Evolutionary conservation across 176 grass and related monocot species (phyloP).

Genomic region (Lolium perenne): DNA sequence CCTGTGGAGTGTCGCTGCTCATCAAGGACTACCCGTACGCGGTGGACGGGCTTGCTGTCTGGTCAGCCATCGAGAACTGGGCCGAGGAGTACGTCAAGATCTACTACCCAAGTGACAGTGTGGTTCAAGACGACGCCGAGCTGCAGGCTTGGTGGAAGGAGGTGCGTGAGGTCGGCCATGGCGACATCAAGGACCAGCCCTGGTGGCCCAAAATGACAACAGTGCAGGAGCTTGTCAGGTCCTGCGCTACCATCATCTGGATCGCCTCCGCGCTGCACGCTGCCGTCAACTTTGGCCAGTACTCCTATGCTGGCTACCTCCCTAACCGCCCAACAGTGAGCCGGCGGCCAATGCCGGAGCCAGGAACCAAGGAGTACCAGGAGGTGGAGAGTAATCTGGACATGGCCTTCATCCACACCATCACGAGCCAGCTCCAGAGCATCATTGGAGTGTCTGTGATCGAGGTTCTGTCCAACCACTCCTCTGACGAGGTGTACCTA

Average conservation of each 20-base stretch:
- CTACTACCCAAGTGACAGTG: conserved; percentile 61
- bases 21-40: conserved; percentile 49
- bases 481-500: conserved; percentile 4
- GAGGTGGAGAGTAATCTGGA: neutral
- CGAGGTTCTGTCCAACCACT: conserved; percentile 21
- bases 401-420: conserved; percentile 8
- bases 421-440: conserved; percentile 19
- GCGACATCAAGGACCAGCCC: conserved; percentile 57
- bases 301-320: conserved; percentile 44
- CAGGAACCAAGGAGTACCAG: neutral
- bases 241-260: conserved; percentile 65
- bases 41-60: conserved; percentile 49
- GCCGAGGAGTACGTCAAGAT: conserved; percentile 49
- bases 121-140: conserved; percentile 56
- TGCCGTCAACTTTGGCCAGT: conserved; percentile 68
- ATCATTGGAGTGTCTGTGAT: neutral
- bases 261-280: conserved; percentile 58
- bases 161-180: conserved; percentile 67
- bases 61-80: conserved; percentile 65
- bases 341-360: neutral
- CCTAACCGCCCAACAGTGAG: neutral
- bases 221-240: conserved; percentile 52
- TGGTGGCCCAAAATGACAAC: conserved; percentile 80
- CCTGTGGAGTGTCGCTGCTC: conserved; percentile 47
- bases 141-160: conserved; percentile 84